A percentile compares a stretch with the other conserved stretches of the same genome.
phyloP scores from a whole-genome alignment of 208 protist species.

The Trichomonas tenax region DNA sequence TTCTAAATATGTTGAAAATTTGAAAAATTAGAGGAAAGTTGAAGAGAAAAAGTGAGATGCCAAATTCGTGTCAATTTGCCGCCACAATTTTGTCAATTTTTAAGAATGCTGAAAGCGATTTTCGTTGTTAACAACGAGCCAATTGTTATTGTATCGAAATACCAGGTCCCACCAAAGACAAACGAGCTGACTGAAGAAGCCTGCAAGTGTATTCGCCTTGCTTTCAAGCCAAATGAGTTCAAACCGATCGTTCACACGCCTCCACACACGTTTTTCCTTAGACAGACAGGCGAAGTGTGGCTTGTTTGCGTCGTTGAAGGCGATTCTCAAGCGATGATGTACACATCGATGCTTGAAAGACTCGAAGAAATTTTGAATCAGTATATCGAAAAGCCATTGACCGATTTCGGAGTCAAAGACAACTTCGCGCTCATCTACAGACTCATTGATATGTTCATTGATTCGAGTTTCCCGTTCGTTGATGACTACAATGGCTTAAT shows the following conservation, averaged over 20 bases:
- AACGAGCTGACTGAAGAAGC: background rate
- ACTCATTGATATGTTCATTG: background rate
- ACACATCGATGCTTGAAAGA: background rate
- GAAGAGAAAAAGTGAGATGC: background rate
- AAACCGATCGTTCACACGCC: background rate
- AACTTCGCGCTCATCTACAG: background rate
- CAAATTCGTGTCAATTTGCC: background rate
- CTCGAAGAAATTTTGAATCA: background rate
- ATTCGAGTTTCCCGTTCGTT: background rate
- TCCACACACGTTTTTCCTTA: background rate
- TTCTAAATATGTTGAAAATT: too few species aligned
- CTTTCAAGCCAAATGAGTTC: background rate
- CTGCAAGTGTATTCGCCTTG: background rate
- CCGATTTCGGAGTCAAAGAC: constrained; percentile 1
- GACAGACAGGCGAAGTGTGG: background rate
- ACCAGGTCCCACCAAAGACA: background rate
- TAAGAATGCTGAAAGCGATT: constrained; percentile 1
- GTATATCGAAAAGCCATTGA: background rate
- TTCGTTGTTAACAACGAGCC: background rate
- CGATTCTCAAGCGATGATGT: background rate
- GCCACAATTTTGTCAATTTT: background rate
- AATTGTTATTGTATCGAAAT: constrained; percentile 1
- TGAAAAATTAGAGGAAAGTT: too few species aligned
- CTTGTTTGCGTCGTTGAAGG: background rate
- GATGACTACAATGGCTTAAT: background rate